Conservation (phyloP, 2,329 filamentous ascomycete genomes). For the Colletotrichum spinosum region DNA sequence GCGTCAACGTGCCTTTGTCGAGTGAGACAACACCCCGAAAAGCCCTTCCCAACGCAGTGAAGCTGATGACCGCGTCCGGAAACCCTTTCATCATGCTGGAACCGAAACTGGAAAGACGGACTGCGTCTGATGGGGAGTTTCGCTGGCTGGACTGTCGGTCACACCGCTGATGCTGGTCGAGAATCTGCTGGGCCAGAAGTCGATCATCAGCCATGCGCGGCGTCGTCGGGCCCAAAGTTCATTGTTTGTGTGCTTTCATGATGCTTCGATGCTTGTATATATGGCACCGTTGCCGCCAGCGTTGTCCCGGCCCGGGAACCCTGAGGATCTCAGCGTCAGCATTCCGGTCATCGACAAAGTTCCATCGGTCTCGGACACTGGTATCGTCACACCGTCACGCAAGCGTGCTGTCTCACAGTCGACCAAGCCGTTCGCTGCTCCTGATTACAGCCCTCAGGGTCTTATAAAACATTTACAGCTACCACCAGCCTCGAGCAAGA, state of each 20-base stretch:
- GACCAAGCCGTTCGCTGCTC: not conserved
- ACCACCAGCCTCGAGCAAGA: not conserved
- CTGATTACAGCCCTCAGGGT: not conserved
- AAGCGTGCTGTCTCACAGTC: not conserved
- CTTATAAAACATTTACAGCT: not conserved
- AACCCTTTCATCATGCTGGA: not conserved
- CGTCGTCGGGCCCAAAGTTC: not conserved
- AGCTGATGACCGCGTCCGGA: slow-evolving; percentile 1
- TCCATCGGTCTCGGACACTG: too few species aligned
- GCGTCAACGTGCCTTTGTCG: slow-evolving; percentile 2
- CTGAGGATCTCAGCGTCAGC: too few species aligned
- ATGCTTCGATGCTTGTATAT: too few species aligned
- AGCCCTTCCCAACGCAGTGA: slow-evolving; percentile 9
- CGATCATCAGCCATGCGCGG: slow-evolving; percentile 11
- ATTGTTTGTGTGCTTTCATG: too few species aligned
- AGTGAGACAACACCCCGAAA: not conserved
- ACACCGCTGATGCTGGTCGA: not conserved
- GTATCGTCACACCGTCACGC: too few species aligned
- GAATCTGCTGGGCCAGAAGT: slow-evolving; percentile 6
- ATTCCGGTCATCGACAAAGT: too few species aligned
- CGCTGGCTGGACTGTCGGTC: too few species aligned
- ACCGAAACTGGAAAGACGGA: not conserved
- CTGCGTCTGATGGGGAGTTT: too few species aligned
- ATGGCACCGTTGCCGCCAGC: too few species aligned
- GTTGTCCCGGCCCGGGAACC: too few species aligned